Base-by-base conservation (phyloP, 768 basidiomycete genomes). In the Suillus placidus region DNA sequence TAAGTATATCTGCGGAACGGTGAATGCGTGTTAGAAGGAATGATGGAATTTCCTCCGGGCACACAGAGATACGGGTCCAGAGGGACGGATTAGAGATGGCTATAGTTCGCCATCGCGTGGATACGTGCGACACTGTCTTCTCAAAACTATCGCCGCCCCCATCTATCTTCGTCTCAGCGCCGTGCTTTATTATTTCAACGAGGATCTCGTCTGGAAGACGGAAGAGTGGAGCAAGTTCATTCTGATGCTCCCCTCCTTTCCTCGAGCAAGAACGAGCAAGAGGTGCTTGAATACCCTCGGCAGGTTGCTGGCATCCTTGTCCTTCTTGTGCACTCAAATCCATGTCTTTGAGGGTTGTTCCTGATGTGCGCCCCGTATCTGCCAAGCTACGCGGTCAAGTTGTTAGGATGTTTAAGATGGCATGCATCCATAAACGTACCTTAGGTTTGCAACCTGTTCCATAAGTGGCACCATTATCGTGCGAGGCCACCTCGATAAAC, bases 161-260 rank as follows among this genome's bases (percentile, higher is more conserved):
- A 32, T 54, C 32, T 20, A 13, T 34, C 32, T 34, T 32, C 32
- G 16, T 34, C 32, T 55, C 32, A 12, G 16, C 32, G 10, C 52
- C 52, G 32, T 55, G 52, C 10, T 20, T 55, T 20, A 34, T 32
- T 9, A 55, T 55, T 34, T 55, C 32, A 18, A 20, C 10, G 16
- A 55, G 52, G 30, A 55, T 55, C 52, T 55, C 52, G 10, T 55
- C 52, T 34, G 52, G 52, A 18, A 55, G 32, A 55, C 52, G 52
- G 20, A 55, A 55, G 32, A 55, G 52, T 55, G 52, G 52, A 20
- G 1, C 6, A 55, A 34, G 18, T 9, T 20, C 52, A 34, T 34
- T 55, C 30, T 52, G 51, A 18, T 52, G 30, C 16, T 26, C 49
- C 49, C 8, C 16, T 18, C 51, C 16, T 10, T 12, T 20, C 18